phyloP scores from a whole-genome alignment of 768 basidiomycete genomes.

The Tricholoma saponaceum region DNA sequence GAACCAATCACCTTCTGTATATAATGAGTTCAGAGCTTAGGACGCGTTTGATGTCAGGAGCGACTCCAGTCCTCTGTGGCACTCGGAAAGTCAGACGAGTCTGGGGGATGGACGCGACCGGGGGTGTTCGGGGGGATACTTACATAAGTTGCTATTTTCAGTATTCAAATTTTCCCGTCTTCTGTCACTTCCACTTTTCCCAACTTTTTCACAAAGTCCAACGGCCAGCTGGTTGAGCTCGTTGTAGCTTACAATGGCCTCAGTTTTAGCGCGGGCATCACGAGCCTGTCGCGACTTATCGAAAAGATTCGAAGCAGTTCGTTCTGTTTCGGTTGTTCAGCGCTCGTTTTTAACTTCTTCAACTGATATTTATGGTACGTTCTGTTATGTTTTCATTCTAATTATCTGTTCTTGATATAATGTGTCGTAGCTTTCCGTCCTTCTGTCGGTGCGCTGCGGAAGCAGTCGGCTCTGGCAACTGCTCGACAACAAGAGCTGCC shows the following conservation, averaged over 20 bases:
- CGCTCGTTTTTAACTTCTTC: slow-evolving; percentile 18
- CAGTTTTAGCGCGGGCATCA: slow-evolving; percentile 15
- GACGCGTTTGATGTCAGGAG: no score
- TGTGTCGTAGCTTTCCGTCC: background rate
- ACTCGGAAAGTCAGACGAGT: no score
- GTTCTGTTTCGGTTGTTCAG: slow-evolving; percentile 18
- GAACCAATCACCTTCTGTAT: no score
- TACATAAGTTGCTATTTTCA: no score
- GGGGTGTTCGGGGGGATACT: no score
- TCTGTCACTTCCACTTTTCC: background rate
- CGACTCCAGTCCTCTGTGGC: no score
- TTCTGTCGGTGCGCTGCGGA: slow-evolving; percentile 1
- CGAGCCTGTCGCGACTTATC: slow-evolving; percentile 13
- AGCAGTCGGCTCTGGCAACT: slow-evolving; percentile 11
- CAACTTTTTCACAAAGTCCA: background rate
- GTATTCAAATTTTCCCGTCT: no score
- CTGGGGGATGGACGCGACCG: no score
- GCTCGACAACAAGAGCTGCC: background rate
- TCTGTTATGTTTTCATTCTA: background rate
- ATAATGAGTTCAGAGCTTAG: no score
- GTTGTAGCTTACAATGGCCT: slow-evolving; percentile 20
- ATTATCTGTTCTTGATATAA: background rate
- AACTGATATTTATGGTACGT: slow-evolving; percentile 14
- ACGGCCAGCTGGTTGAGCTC: slow-evolving; percentile 9
- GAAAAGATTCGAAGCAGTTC: slow-evolving; percentile 12